Evolutionary conservation across 441 rosid genomes (phyloP).

Genomic region (Corymbia calophylla): DNA sequence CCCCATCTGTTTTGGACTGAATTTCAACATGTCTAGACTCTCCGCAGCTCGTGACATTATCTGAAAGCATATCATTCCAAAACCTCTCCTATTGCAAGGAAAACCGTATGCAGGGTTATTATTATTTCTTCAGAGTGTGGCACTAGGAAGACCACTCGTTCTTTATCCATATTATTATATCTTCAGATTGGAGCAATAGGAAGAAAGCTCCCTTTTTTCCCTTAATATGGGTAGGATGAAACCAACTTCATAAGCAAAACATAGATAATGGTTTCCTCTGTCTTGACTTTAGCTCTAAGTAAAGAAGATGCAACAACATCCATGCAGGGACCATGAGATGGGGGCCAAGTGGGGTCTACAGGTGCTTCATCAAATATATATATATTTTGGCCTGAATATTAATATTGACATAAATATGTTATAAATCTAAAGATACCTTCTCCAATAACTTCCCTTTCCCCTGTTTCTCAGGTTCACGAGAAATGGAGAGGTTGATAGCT

Average conservation of each 20-base stretch:
- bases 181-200: neutral
- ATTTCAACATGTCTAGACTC: neutral
- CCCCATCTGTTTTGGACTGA: neutral
- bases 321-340: neutral
- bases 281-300: neutral
- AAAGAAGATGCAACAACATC: neutral
- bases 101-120: neutral
- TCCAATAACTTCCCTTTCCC: neutral
- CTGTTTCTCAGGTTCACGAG: neutral
- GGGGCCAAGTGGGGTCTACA: neutral
- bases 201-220: neutral
- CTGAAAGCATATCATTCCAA: neutral
- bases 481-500: neutral
- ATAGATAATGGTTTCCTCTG: neutral
- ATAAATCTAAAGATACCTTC: neutral
- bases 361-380: neutral
- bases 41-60: neutral
- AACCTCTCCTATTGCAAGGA: neutral
- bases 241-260: neutral
- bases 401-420: neutral
- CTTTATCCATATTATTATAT: neutral
- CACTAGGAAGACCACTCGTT: neutral
- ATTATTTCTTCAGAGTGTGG: neutral
- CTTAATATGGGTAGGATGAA: neutral
- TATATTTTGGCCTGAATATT: neutral